Base-by-base conservation (phyloP, 768 basidiomycete species). In the Aureoboletus auriporus region DNA sequence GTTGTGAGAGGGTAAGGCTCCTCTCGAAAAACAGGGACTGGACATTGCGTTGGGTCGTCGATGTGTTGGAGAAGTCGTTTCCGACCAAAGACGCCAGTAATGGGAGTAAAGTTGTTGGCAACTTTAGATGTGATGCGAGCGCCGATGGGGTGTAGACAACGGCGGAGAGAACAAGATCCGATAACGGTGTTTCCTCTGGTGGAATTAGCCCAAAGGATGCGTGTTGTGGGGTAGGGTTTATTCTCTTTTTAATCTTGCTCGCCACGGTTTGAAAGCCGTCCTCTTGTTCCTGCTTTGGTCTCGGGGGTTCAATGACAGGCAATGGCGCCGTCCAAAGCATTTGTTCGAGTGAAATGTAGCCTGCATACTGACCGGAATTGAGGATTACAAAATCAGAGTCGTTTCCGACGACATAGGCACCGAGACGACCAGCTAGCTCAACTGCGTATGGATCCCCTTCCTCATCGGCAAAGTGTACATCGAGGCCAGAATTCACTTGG, bases 371-470 rank as follows among this genome's bases (percentile, higher is more conserved):
- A 30, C 84, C 85, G 11, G 82, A 71, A 57, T 88, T 88, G 44
- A 90, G 68, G 45, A 93, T 75, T 42, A 87, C 81, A 53, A 86
- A 93, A 63, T 93, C 90, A 3, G 89, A 92, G 69, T 93, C 90
- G 51, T 75, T 82, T 20, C 84, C 87, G 0, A 82, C 74, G 39
- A 93, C 87, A 55, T 84, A 92, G 30, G 79, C 90, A 8, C 77
- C 74, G 10, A 90, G 66, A 41, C 78, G 75, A 12, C 81, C 89
- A 9, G 90, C 90, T 8, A 93, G 73, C 56, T 89, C 89, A 6
- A 92, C 89, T n/a, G 85, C 82, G 56, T 80, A 89, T 3, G 87
- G 86, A 63, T 91, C 89, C 9, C 80, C 87, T 64, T 92, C 89
- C 65, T 83, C 83, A 55, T 91, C 88, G 6, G 89, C 88, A 52